Conservation (phyloP, 2,329 filamentous ascomycete genomes). For the Alternaria viburni region DNA sequence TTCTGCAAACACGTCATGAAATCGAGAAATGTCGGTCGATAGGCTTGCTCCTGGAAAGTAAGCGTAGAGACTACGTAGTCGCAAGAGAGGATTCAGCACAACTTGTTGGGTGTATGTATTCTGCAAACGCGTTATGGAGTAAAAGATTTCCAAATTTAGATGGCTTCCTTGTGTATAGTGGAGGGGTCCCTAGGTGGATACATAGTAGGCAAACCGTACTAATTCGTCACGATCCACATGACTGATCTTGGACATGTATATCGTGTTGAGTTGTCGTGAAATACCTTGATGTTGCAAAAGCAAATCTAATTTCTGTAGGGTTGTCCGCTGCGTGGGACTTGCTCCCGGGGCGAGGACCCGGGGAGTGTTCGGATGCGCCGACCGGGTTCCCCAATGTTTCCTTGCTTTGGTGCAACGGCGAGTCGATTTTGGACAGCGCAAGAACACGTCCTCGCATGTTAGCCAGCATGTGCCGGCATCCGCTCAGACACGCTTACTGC, state of each 20-base stretch:
- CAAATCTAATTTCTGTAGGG: background rate
- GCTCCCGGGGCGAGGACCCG: background rate
- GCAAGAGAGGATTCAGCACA: background rate
- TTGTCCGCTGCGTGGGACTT: background rate
- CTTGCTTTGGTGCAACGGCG: background rate
- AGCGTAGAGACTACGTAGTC: background rate
- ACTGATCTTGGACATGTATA: background rate
- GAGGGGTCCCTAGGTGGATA: background rate
- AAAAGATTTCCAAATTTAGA: background rate
- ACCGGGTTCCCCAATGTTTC: background rate
- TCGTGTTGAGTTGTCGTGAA: background rate
- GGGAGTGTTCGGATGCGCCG: background rate
- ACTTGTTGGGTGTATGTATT: background rate
- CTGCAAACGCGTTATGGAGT: background rate
- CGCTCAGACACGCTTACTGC: slow-evolving; percentile 16
- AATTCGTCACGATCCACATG: background rate
- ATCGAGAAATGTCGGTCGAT: background rate
- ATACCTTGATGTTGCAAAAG: background rate
- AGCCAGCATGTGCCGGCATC: slow-evolving; percentile 3
- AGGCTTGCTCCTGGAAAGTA: background rate
- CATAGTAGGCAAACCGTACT: background rate
- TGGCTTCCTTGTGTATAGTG: background rate
- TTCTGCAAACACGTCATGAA: background rate
- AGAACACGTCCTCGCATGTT: background rate
- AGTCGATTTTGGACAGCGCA: background rate